Evolutionary conservation across 257 asterid species (phyloP), one percentile per base, ranked within the genome.

Genomic region (Fraxinus quadrangulata): DNA sequence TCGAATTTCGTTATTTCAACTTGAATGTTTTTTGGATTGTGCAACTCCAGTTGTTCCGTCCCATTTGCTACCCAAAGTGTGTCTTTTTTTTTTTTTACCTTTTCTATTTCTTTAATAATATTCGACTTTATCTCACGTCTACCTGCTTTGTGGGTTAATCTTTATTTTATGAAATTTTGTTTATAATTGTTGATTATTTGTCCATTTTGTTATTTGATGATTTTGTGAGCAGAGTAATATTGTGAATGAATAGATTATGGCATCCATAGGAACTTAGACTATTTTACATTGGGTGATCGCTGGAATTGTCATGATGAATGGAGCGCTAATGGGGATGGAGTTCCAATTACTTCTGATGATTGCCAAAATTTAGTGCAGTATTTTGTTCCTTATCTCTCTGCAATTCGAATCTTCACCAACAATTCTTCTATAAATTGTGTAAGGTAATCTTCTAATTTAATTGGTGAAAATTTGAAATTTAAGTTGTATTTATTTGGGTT

Each of bases 261-360:
- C 92, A 91, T 84, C 97, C 99, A 17, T 88, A 91, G 89, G 97
- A 85, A 80, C 61, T 86, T 95, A 40, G 98, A 95, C 78, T 93
- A 87, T 76, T 91, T 93, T 72, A 87, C 89, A 28, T 88, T 95
- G 70, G 86, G 85, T 83, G 97, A 93, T 84, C 96, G 93, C 63
- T 93, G 98, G 98, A 88, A 86, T 73, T 81, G 90, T 37, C 91
- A 86, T 81, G 94, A 88, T 84, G 97, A 95, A 90, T 91, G 92
- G 90, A 95, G 99, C 88, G 97, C 94, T 7, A 91, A 89, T 85
- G 98, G 99, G 2, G 91, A 89, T 65, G 97, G 97, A 10, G 96
- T 93, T 74, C 94, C 98, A 11, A 86, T 95, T 75, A 59, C 81
- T 36, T 85, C 92, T 33, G 92, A 86, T 42, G 87, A 87, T 76